Evolutionary conservation across 169 alveolate species (phyloP), one percentile per base, ranked within the genome.

Genomic region (Eimeria maxima): DNA sequence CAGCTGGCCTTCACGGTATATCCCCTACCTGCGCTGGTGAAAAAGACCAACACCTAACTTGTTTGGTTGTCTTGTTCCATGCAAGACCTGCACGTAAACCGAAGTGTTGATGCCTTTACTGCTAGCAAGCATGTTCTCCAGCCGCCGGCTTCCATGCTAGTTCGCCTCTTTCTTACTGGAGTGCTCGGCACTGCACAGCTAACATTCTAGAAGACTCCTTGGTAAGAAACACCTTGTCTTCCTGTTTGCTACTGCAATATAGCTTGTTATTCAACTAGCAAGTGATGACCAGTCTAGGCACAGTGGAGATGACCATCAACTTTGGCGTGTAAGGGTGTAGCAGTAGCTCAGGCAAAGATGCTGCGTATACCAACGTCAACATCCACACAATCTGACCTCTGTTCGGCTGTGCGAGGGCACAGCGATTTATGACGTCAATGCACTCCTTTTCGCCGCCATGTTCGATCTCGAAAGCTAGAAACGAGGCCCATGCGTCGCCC

Each of bases 401-500:
- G 96, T 97, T 97, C 10, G 99, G 99, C 67, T 97, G 98, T 47
- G 99, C 98, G 27, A 97, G 95, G 65, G 97, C 96, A 95, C 98
- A 97, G 50, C 97, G 96, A 95, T 97, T 97, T 65, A 98, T 97
- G 53, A 97, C 95, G 38, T 97, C 98, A 69, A 97, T 96, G 53
- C 97, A 97, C 81, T 97, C 96, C 74, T 96, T 96, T 80, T 97
- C 97, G 38, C 91, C 93, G 7, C 90, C 95, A 60, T 97, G 93
- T 81, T 98, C 99, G 83, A 98, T 97, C 93, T 99, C 99, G 90
- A 99, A 98, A 38, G 99, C 99, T 78, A 98, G 96, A 63, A 97
- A 98, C 47, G 99, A 98, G 16, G 99, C 99, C 99, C 99, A 99
- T 18, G 99, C 98, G 94, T 98, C 99, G 27, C 99, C 99, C 69